phyloP scores from a whole-genome alignment of 2,329 filamentous ascomycete species.

The Pezicula rhizophila region DNA sequence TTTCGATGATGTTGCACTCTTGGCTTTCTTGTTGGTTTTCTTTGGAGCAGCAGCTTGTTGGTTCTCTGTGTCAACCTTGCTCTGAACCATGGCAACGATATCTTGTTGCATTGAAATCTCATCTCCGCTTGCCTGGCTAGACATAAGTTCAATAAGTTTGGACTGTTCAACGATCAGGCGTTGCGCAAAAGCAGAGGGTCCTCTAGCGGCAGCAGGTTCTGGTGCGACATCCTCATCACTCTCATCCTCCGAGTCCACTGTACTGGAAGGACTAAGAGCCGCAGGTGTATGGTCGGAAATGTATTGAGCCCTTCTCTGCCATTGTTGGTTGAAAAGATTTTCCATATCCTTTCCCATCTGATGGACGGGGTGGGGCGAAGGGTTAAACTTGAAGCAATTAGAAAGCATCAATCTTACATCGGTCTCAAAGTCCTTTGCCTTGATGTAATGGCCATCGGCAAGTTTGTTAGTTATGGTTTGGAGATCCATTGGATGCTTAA shows the following conservation, averaged over 20 bases:
- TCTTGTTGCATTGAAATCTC: constrained; percentile 52
- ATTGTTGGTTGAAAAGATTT: constrained; percentile 67
- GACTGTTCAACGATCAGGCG: constrained; percentile 47
- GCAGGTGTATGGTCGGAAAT: constrained; percentile 67
- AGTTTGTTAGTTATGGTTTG: constrained; percentile 75
- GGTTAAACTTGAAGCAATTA: constrained; percentile 92
- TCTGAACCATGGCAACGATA: constrained; percentile 41
- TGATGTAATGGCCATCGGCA: constrained; percentile 71
- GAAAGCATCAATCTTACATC: constrained; percentile 78
- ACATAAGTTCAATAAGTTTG: constrained; percentile 50
- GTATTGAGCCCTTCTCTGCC: constrained; percentile 76
- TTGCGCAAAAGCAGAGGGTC: constrained; percentile 40
- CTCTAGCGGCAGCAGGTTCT: constrained; percentile 28
- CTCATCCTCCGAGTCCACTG: constrained; percentile 64
- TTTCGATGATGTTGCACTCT: constrained; percentile 32
- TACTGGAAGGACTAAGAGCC: constrained; percentile 56
- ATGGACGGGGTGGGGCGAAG: constrained; percentile 68
- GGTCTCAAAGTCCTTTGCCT: constrained; percentile 76
- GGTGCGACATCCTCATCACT: constrained; percentile 50
- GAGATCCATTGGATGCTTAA: constrained; percentile 97
- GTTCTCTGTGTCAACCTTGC: constrained; percentile 49
- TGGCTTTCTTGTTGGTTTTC: constrained; percentile 19
- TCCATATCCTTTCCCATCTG: constrained; percentile 67
- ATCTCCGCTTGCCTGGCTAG: constrained; percentile 43
- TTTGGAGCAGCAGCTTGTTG: constrained; percentile 29